Evolutionary conservation across 495 filamentous ascomycete genomes (phyloP).

Genomic region (Cladorrhinum samala): DNA sequence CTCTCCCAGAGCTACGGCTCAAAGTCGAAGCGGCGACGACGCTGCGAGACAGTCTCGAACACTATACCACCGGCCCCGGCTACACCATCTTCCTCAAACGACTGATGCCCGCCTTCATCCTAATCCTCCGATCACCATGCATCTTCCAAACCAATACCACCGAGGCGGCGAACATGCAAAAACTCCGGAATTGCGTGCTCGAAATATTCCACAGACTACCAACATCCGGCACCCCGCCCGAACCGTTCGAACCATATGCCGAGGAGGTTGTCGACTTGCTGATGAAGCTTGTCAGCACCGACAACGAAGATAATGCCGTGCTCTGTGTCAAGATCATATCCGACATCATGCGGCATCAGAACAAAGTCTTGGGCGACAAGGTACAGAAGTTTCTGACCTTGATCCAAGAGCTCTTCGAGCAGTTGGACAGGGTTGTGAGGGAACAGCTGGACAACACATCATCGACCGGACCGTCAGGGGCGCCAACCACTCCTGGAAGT

Average conservation of each 20-base stretch:
- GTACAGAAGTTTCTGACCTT: constrained; percentile 87
- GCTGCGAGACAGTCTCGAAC: constrained; percentile 79
- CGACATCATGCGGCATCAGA: constrained; percentile 89
- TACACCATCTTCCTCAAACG: constrained; percentile 77
- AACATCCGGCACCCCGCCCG: constrained; percentile 57
- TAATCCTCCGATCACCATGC: constrained; percentile 77
- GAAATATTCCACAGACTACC: constrained; percentile 93
- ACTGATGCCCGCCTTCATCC: constrained; percentile 84
- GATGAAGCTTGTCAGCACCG: constrained; percentile 77
- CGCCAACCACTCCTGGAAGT: constrained; percentile 72
- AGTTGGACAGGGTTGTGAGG: constrained; percentile 84
- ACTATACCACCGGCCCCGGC: constrained; percentile 45
- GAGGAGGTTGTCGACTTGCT: constrained; percentile 78
- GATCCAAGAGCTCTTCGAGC: constrained; percentile 92
- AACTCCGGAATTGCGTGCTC: constrained; percentile 82
- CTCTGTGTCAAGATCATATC: constrained; percentile 97
- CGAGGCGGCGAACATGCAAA: constrained; percentile 70
- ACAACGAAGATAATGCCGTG: constrained; percentile 98
- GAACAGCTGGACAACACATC: constrained; percentile 82
- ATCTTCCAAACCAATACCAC: constrained; percentile 81
- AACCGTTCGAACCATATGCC: constrained; percentile 80
- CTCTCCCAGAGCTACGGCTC: constrained; percentile 58
- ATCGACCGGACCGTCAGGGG: constrained; percentile 49
- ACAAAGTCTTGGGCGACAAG: constrained; percentile 67
- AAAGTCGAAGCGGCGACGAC: constrained; percentile 72